Percentiles rank a stretch among this genome's conserved stretches.
Evolutionary conservation across 2,329 filamentous ascomycete species (phyloP).

Genomic region (Aureobasidium zeae): DNA sequence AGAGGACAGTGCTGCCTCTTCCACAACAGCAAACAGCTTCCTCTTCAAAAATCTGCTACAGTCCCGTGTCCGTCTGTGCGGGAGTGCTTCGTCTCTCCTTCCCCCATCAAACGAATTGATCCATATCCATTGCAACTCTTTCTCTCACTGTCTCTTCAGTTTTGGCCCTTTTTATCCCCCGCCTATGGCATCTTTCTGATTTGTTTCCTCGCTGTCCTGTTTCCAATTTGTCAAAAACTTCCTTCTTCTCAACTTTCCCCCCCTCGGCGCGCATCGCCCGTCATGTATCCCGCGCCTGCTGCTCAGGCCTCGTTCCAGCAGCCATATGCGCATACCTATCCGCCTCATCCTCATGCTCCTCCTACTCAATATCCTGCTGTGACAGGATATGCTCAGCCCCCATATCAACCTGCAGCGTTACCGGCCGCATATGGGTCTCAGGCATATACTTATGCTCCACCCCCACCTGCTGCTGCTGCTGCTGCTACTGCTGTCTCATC

Average conservation of each 20-base stretch:
- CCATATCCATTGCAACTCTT: constrained; percentile 14
- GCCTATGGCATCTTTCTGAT: constrained; percentile 12
- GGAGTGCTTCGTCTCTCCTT: constrained; percentile 13
- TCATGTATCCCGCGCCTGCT: constrained; percentile 24
- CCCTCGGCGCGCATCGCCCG: not conserved
- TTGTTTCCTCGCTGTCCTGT: not conserved
- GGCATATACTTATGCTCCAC: constrained; percentile 19
- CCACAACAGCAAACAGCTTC: not conserved
- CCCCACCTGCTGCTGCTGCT: no score
- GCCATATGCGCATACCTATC: constrained; percentile 19
- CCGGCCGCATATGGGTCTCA: constrained; percentile 19
- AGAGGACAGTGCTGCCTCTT: constrained; percentile 11
- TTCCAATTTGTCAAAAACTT: not conserved
- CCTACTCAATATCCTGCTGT: not conserved
- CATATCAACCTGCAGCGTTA: constrained; percentile 21
- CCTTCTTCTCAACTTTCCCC: not conserved
- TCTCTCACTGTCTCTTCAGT: constrained; percentile 7
- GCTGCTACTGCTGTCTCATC: no score
- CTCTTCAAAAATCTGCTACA: constrained; percentile 1
- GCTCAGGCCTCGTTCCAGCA: constrained; percentile 26
- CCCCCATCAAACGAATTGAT: constrained; percentile 10
- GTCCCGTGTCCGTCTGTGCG: constrained; percentile 9
- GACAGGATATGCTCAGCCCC: constrained; percentile 22
- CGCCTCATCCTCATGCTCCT: not conserved
- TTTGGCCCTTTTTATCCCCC: not conserved